phyloP scores from a whole-genome alignment of 805 yeast species.

The Candida vartiovaarae region DNA sequence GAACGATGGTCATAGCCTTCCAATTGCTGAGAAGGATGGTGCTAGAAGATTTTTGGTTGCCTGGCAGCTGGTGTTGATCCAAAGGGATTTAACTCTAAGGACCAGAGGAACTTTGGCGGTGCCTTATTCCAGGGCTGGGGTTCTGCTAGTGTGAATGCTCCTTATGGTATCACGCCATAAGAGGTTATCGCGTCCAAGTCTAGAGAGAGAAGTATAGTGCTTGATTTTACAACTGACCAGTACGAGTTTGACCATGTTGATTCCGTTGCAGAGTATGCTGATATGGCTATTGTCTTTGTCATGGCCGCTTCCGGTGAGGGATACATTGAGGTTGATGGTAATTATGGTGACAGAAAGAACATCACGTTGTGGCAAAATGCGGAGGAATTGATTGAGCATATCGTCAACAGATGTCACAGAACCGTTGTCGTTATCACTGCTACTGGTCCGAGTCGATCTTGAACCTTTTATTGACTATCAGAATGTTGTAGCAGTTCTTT shows the following conservation, averaged over 20 bases:
- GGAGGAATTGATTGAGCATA: too few species aligned
- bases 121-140: constrained; percentile 59
- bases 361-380: too few species aligned
- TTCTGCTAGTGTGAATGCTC: constrained; percentile 50
- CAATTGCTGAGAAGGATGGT: constrained; percentile 39
- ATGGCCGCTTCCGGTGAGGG: too few species aligned
- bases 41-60: constrained; percentile 36
- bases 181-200: constrained; percentile 48
- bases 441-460: constrained; percentile 55
- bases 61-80: constrained; percentile 47
- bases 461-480: constrained; percentile 50
- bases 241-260: too few species aligned
- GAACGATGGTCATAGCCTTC: constrained; percentile 44
- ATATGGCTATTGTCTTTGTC: too few species aligned
- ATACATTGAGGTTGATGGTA: too few species aligned
- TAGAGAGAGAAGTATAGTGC: constrained; percentile 35
- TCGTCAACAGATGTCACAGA: constrained; percentile 43
- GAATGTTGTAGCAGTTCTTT: constrained; percentile 51
- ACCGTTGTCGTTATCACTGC: constrained; percentile 54
- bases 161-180: constrained; percentile 50
- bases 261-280: too few species aligned
- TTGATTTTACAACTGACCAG: constrained; percentile 38
- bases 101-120: constrained; percentile 47
- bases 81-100: constrained; percentile 46
- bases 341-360: too few species aligned